Evolutionary conservation across 345 rosid genomes (phyloP), one percentile per base, ranked within the genome.

Genomic region (Diplotaxis tenuifolia): DNA sequence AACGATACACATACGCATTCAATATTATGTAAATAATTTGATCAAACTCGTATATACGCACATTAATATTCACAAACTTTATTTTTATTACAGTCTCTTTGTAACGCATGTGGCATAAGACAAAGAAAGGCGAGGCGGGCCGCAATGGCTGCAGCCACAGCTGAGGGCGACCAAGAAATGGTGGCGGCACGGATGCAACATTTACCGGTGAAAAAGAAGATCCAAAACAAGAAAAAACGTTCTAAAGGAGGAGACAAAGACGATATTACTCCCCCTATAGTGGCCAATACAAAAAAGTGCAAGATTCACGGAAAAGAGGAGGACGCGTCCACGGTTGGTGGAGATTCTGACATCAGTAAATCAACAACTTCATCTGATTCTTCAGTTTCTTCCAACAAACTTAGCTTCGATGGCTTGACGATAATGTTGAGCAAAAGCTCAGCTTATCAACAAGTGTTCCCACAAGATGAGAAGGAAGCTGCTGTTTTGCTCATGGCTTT

Each of bases 401-500:
- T 91, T 34, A 78, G 92, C 69, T 89, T 89, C 27, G 96, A 91
- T 78, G 98, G 91, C 25, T 85, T 89, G 78, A 81, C 86, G 7
- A 73, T 77, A 49, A 86, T 83, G 82, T 71, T 90, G 83, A 88
- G 88, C 75, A 87, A 89, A 72, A 85, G 83, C 66, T 84, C 96
- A 7, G 83, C 89, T 57, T 89, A 81, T 71, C 92, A 88, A 59
- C 79, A 78, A 78, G 86, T 89, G 77, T 93, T 91, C 74, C 98
- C 97, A 63, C 98, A 89, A 75, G 98, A 91, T 36, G 98, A 93
- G 82, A 91, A 91, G 79, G 97, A 93, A 82, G 98, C 94, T 14
- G 98, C 98, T 9, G 83, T 93, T 78, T 86, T 93, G 55, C 90
- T 93, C 31, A 93, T 93, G 97, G 97, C 98, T 73, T 72, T 93